phyloP scores from a whole-genome alignment of 208 protist genomes.

The Leishmania guyanensis region DNA sequence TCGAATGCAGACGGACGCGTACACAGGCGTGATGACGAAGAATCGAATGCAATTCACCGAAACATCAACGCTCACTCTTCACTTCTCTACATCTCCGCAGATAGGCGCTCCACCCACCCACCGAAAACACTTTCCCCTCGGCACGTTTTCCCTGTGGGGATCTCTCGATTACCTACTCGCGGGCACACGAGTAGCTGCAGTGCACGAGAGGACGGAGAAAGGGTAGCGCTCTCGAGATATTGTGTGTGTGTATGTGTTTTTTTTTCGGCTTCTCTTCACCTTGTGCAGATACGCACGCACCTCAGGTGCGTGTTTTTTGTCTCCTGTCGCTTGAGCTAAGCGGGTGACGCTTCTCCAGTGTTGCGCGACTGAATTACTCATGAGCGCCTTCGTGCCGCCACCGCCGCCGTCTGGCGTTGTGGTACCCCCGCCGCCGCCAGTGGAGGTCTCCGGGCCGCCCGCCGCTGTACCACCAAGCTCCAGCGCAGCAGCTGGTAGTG shows the following conservation, averaged over 20 bases:
- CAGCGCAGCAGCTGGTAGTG: background rate
- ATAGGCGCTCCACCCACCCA: background rate
- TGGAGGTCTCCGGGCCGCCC: conserved; percentile 10
- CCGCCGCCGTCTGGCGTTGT: conserved; percentile 29
- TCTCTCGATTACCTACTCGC: background rate
- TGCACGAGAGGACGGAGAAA: conserved; percentile 1
- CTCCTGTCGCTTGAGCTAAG: background rate
- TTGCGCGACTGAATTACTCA: background rate
- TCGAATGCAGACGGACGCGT: background rate
- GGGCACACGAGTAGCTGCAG: background rate
- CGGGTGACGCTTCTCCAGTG: background rate
- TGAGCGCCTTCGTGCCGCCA: conserved; percentile 38
- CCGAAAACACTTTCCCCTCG: background rate
- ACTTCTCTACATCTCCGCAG: background rate
- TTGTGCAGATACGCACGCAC: background rate
- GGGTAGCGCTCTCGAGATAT: background rate
- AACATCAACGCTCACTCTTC: background rate
- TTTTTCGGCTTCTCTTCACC: background rate
- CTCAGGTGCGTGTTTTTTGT: background rate
- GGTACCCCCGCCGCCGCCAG: conserved; percentile 23
- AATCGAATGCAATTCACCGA: background rate
- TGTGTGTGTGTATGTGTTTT: background rate
- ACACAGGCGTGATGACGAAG: background rate
- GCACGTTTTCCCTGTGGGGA: background rate
- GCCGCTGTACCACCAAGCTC: background rate